A percentile compares a stretch with the other conserved stretches of the same genome.
Evolutionary conservation across 306 rosid species (phyloP).

Genomic region (Begonia loranthoides): DNA sequence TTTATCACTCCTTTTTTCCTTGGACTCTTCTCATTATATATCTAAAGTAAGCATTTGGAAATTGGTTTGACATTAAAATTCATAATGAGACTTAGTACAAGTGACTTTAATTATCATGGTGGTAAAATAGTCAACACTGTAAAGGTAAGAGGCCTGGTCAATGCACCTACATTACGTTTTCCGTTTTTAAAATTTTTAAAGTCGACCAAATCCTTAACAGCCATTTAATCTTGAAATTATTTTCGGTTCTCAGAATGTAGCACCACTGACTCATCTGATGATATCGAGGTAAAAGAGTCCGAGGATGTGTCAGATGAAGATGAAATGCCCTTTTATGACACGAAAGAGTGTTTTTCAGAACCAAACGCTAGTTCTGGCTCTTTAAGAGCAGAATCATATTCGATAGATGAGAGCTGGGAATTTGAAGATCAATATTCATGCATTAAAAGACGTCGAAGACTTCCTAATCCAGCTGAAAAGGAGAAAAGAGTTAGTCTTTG

Average conservation of each 20-base stretch:
- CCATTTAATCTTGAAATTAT: too few relatives aligned
- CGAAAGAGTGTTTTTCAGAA: constrained; percentile 58
- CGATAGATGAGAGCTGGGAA: constrained; percentile 18
- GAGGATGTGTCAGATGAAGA: constrained; percentile 92
- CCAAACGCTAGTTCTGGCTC: constrained; percentile 31
- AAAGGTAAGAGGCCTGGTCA: too few relatives aligned
- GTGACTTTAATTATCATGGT: too few relatives aligned
- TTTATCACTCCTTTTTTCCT: background rate
- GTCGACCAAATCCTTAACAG: too few relatives aligned
- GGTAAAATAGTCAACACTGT: too few relatives aligned
- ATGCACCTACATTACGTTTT: too few relatives aligned
- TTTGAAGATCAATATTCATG: constrained; percentile 25
- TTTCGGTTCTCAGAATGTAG: constrained; percentile 53
- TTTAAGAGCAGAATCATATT: constrained; percentile 17
- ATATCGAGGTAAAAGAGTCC: constrained; percentile 73
- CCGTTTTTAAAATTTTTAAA: too few relatives aligned
- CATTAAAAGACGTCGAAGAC: constrained; percentile 60
- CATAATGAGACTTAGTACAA: too few relatives aligned
- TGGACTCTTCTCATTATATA: background rate
- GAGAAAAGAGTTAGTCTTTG: constrained; percentile 96
- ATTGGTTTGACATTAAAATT: too few relatives aligned
- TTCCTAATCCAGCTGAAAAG: constrained; percentile 85
- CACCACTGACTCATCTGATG: constrained; percentile 86
- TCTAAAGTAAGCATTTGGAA: background rate
- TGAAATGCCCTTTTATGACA: constrained; percentile 58